Percentiles rank a stretch among this genome's conserved stretches.
Conservation (phyloP, 2,329 filamentous ascomycete species). For the Aspergillus neoniger region DNA sequence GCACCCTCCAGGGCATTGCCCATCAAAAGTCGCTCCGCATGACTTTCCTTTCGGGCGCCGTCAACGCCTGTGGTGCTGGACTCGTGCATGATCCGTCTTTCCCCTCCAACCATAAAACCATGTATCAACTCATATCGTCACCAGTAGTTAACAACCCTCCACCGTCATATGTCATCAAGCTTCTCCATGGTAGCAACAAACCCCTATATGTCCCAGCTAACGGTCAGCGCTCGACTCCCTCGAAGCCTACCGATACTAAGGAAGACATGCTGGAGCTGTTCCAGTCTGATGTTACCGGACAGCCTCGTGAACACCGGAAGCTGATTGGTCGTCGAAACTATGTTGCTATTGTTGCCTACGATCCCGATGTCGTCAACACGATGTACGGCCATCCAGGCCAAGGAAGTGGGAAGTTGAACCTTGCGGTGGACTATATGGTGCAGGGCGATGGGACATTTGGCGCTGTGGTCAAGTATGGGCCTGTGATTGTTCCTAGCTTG, state of each 20-base stretch:
- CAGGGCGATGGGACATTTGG: conserved; percentile 84
- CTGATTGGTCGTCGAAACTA: conserved; percentile 95
- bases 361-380: conserved; percentile 72
- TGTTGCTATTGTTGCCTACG: conserved; percentile 88
- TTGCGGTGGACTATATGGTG: conserved; percentile 95
- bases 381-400: conserved; percentile 40
- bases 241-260: conserved; percentile 80
- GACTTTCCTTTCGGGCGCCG: conserved; percentile 90
- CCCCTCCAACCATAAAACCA: conserved; percentile 94
- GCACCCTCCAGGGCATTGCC: conserved; percentile 90
- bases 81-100: conserved; percentile 91
- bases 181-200: conserved; percentile 88
- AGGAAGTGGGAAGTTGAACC: conserved; percentile 63
- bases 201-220: conserved; percentile 88
- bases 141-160: conserved; percentile 89
- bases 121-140: conserved; percentile 97
- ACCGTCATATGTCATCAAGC: conserved; percentile 80
- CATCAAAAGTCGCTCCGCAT: conserved; percentile 95
- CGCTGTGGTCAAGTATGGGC: conserved; percentile 90
- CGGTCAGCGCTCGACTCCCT: conserved; percentile 69
- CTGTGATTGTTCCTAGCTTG: conserved; percentile 87
- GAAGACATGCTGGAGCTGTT: conserved; percentile 99
- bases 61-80: conserved; percentile 88
- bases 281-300: conserved; percentile 86
- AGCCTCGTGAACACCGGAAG: conserved; percentile 78